Conservation (phyloP, 108 stramenopile genomes). For the Stephanodiscus minutulus region DNA sequence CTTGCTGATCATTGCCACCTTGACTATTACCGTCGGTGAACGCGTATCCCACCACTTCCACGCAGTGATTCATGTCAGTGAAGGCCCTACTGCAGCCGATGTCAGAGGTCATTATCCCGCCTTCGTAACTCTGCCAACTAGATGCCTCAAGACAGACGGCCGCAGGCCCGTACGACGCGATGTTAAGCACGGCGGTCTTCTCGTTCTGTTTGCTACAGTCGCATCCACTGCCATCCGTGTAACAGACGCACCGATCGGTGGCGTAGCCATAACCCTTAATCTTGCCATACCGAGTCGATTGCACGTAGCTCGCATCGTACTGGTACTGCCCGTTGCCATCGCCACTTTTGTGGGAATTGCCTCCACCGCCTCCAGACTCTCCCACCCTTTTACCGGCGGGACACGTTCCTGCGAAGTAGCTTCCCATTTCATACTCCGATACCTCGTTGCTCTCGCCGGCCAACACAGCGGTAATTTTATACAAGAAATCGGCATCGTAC, state of each 20-base stretch:
- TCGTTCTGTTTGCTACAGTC: conserved; percentile 85
- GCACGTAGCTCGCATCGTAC: conserved; percentile 32
- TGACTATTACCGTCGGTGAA: conserved; percentile 50
- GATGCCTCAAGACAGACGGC: conserved; percentile 86
- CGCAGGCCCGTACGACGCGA: conserved; percentile 87
- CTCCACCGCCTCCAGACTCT: conserved; percentile 29
- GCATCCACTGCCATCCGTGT: conserved; percentile 85
- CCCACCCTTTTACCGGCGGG: conserved; percentile 52
- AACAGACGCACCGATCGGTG: conserved; percentile 85
- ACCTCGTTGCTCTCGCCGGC: conserved; percentile 55
- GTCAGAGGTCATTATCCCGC: conserved; percentile 83
- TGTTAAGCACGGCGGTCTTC: conserved; percentile 71
- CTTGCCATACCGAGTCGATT: conserved; percentile 62
- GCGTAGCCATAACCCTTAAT: conserved; percentile 89
- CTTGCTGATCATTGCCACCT: conserved; percentile 27
- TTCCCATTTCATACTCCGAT: conserved; percentile 51
- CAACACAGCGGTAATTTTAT: conserved; percentile 58
- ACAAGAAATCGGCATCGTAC: conserved; percentile 73
- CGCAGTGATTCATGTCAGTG: conserved; percentile 86
- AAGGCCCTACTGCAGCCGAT: conserved; percentile 74
- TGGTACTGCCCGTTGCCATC: conserved; percentile 33
- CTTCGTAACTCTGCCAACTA: conserved; percentile 80
- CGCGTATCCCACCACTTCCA: conserved; percentile 86
- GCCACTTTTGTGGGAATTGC: conserved; percentile 23
- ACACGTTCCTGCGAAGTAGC: conserved; percentile 60